Evolutionary conservation across 306 rosid genomes (phyloP).

Genomic region (Psophocarpus tetragonolobus): DNA sequence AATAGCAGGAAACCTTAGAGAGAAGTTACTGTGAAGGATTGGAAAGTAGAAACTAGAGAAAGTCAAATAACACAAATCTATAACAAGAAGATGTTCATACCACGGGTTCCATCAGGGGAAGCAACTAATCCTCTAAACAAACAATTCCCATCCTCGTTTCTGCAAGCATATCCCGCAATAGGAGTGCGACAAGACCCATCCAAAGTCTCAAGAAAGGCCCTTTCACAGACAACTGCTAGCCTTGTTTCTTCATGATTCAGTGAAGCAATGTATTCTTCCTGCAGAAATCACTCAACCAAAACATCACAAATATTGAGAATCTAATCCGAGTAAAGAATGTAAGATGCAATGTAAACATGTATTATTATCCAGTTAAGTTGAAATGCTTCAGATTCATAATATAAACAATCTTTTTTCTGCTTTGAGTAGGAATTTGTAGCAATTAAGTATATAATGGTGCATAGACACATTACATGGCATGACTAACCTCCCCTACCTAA

Average conservation of each 20-base stretch:
- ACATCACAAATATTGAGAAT: constrained; percentile 1
- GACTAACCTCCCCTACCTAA: not conserved
- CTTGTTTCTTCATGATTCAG: constrained; percentile 89
- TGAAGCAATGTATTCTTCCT: constrained; percentile 75
- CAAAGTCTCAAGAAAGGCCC: constrained; percentile 74
- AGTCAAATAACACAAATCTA: not conserved
- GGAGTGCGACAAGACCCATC: constrained; percentile 96
- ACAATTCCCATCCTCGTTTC: constrained; percentile 71
- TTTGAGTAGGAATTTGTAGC: not conserved
- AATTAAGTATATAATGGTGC: not conserved
- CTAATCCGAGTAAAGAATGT: not conserved
- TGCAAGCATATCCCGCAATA: constrained; percentile 83
- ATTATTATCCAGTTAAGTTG: not conserved
- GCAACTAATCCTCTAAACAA: constrained; percentile 85
- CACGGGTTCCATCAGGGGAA: constrained; percentile 79
- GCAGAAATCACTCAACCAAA: constrained; percentile 35
- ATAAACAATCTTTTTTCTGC: not conserved
- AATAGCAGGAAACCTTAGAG: not conserved
- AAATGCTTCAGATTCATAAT: not conserved
- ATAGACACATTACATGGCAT: not conserved
- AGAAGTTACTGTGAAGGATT: not conserved
- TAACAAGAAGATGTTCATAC: constrained; percentile 49
- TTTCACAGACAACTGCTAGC: constrained; percentile 78
- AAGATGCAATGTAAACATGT: not conserved
- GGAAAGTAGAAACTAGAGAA: not conserved